Evolutionary conservation across 345 rosid genomes (phyloP), one percentile per base, ranked within the genome.

Genomic region (Corchorus olitorius): DNA sequence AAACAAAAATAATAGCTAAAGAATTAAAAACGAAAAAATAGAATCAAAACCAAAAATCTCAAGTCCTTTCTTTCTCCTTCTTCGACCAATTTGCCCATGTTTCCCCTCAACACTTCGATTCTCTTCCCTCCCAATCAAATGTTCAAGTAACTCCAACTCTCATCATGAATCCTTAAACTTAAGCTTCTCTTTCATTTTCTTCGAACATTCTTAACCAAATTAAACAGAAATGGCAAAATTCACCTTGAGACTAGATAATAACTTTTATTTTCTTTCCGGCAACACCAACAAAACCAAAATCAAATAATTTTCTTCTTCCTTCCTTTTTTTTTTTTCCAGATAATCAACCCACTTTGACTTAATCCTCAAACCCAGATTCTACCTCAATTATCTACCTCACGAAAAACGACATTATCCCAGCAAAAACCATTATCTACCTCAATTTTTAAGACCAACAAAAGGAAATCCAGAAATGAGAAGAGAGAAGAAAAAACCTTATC

Each of bases 181-280:
- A 27, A 48, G n/a, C 41, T 63, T 34, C 45, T 39, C 4, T 3
- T 45, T 62, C 45, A 2, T 8, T 33, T 15, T n/a, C 6, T 63
- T 71, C 56, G 1, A 0, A 16, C 70, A 65, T 73, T 78, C 79
- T 65, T 49, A 69, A 5, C 64, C 79, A 73, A 34, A 13, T 16
- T 8, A 12, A 27, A 46, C 20, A 56, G 33, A 49, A 48, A 94
- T 92, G 97, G 93, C 89, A 45, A 92, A 82, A 66, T 78, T 90
- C 68, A 45, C 86, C 19, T 78, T 83, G 14, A 81, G 86, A 86
- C 79, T 84, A 0, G 73, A 52, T 70, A 75, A 87, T 7, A 81
- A 62, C 76, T 85, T 79, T 58, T 80, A 81, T 76, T 74, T 81
- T 74, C 78, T 85, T 39, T 81, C 91, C 34, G 84, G 72, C 54